Conservation (phyloP, 78 protist species). For the Dictyostelium brefeldianum region DNA sequence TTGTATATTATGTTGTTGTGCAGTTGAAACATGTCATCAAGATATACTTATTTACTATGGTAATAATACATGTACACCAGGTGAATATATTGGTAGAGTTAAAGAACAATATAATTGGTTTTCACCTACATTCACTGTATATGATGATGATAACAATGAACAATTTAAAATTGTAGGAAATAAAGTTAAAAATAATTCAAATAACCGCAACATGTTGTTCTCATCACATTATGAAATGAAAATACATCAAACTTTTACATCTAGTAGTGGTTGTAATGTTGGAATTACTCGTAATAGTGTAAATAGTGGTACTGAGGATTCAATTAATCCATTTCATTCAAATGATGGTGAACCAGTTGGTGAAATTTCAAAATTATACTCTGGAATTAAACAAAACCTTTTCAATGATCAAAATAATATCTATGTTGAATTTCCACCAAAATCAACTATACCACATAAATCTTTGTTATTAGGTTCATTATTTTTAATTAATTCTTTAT, state of each 20-base stretch:
- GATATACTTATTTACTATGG: conserved; percentile 22
- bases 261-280: no score
- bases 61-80: conserved; percentile 1
- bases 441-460: conserved; percentile 25
- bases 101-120: conserved; percentile 45
- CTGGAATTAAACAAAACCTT: conserved; percentile 19
- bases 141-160: conserved; percentile 46
- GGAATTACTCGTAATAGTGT: not conserved
- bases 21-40: conserved; percentile 58
- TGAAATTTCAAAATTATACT: conserved; percentile 30
- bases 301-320: not conserved
- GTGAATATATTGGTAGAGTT: conserved; percentile 32
- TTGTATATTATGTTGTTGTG: conserved; percentile 23
- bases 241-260: not conserved
- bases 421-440: conserved; percentile 32
- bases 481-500: conserved; percentile 41
- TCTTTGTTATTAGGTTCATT: conserved; percentile 28
- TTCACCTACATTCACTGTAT: conserved; percentile 33
- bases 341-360: conserved; percentile 46
- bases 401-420: conserved; percentile 40
- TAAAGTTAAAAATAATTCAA: not conserved
- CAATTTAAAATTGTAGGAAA: conserved; percentile 34
- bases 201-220: not conserved
- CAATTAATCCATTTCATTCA: not conserved
- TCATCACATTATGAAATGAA: conserved; percentile 16